Evolutionary conservation across 2,329 filamentous ascomycete species (phyloP), one percentile per base, ranked within the genome.

Genomic region (Clonostachys chloroleuca): DNA sequence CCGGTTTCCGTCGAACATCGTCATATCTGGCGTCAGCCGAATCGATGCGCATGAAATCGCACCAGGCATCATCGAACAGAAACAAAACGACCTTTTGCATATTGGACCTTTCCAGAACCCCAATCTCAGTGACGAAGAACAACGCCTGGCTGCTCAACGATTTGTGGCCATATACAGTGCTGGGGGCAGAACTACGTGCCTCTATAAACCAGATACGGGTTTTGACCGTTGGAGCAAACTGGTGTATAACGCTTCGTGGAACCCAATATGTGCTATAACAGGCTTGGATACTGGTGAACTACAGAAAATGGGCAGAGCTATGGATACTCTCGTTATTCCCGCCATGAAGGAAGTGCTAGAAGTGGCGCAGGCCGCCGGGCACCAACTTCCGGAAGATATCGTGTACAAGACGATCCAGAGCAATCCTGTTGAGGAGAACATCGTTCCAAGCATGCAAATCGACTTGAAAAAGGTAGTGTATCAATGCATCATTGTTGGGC

Each of bases 371-470:
- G 72, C 68, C 10, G 59, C 54, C 5, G 75, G 76, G 0, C 60
- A 70, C 5, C 56, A 40, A 1, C 57, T 81, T 6, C 66, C 64
- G 0, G 20, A 24, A 24, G 69, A 68, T 8, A 54, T 77, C 4
- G 64, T 72, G 16, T 66, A 76, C 17, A 51, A 55, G 5, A 68
- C 73, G 52, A 73, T 83, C 40, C 58, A 68, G 24, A 56, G 66
- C 37, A 76, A 82, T 61, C 74, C 75, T 1, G 59, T 73, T 17
- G 69, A 73, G 42, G 68, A 69, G 42, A 73, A 69, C 39, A 67
- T 77, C 51, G 65, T 67, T 50, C 79, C 77, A 1, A 78, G 75
- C 52, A 81, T 81, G 78, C 63, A 70, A 14, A 69, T 74, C 49
- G 79, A 83, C 58, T 59, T 71, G 8, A 61, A 67, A 35, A 80